Conservation (phyloP, 805 yeast genomes). For the Hanseniaspora taiwanica region DNA sequence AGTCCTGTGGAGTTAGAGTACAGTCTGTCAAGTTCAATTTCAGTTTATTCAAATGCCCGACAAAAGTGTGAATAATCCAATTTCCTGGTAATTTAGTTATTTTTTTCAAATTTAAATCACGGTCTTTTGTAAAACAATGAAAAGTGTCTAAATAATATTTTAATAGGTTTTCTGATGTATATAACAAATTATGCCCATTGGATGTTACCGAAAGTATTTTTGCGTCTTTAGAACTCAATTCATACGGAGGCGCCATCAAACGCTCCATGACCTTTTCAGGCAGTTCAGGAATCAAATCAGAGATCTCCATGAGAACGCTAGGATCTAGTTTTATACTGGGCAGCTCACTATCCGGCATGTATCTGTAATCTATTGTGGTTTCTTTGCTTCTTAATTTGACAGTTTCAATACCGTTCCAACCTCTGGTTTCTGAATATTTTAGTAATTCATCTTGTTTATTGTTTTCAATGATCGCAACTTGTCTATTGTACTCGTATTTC, state of each 20-base stretch:
- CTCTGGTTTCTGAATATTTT: constrained; percentile 54
- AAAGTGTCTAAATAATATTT: constrained; percentile 35
- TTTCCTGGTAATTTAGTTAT: constrained; percentile 39
- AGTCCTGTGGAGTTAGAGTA: constrained; percentile 26
- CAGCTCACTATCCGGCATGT: constrained; percentile 89
- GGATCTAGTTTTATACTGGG: constrained; percentile 38
- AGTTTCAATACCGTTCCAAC: constrained; percentile 78
- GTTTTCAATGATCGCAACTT: constrained; percentile 33
- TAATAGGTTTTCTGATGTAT: constrained; percentile 26
- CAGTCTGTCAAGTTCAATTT: constrained; percentile 23
- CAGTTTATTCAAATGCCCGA: constrained; percentile 54
- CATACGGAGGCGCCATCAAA: constrained; percentile 37
- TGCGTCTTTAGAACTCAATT: constrained; percentile 61
- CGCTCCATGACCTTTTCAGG: constrained; percentile 46
- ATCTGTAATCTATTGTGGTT: constrained; percentile 73
- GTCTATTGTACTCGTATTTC: constrained; percentile 60
- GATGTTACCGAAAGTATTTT: constrained; percentile 44
- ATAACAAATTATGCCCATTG: constrained; percentile 16
- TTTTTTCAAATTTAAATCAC: constrained; percentile 10
- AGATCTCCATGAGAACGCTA: constrained; percentile 30
- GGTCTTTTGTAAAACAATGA: constrained; percentile 23
- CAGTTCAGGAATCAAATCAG: constrained; percentile 34
- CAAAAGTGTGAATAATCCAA: constrained; percentile 73
- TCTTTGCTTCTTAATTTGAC: constrained; percentile 64
- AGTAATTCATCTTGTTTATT: constrained; percentile 23